Base-by-base conservation (phyloP, 495 filamentous ascomycete genomes). In the Schizothecium vesticola region DNA sequence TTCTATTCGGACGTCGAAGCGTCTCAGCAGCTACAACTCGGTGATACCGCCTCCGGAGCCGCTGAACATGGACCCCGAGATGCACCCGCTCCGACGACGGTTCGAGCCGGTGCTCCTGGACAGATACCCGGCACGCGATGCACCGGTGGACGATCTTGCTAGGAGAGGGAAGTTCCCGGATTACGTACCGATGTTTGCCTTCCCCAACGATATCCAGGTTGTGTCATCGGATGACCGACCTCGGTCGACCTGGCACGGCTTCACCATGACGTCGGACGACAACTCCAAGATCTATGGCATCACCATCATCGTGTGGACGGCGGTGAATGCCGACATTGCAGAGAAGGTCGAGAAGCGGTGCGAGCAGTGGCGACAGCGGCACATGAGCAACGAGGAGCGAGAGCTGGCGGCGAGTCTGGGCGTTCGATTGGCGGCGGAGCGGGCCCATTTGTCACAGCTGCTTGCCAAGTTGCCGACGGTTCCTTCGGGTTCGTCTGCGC, bases 111-210 rank as follows among this genome's bases (percentile, higher is more conserved):
- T 97, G 19, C 80, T 99, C 21, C 86, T 99, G 28, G 95, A 99
- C 76, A 85, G 94, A 75, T 98, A 99, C 73, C 95, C 95, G 23
- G 88, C 92, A 51, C 91, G 91, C 75, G 85, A 86, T 70, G 90
- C 93, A 80, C 75, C 86, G n/a, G 81, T 80, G 22, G 94, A 97
- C 26, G 92, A 96, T 70, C 72, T 87, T 66, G 88, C 91, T 74
- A 86, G 90, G 74, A 88, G 95, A 73, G 93, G 92, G 57, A 88
- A 87, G 63, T 97, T 99, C 76, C 95, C 95, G 3, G 94, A 99
- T 74, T 98, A 97, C 72, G 92, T 99, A 51, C 95, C 95, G 26
- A 98, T 99, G 95, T 99, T 98, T 74, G 93, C 95, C 23, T 99
- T 98, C 73, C 95, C 95, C 28, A 97, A 99, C 77, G 95, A 99